phyloP scores from a whole-genome alignment of 345 rosid species.

The Pseudoturritis turrita region DNA sequence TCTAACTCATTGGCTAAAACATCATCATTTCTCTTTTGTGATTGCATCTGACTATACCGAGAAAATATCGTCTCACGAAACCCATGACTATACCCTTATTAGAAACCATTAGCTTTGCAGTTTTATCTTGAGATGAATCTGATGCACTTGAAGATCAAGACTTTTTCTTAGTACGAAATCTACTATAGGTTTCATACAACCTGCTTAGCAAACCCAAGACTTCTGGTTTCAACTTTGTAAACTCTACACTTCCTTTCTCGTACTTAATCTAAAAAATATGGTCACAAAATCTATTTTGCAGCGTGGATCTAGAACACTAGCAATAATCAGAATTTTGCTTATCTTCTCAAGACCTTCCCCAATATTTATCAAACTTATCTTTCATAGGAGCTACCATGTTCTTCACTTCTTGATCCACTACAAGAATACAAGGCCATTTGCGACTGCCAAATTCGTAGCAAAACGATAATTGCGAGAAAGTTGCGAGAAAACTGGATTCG shows the following conservation, averaged over 20 bases:
- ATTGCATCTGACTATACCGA: not conserved
- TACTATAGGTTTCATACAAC: not conserved
- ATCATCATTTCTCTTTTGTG: not conserved
- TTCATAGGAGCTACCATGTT: not conserved
- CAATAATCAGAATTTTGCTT: not conserved
- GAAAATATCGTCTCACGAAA: not conserved
- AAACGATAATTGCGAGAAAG: too few relatives aligned
- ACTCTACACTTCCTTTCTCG: too few relatives aligned
- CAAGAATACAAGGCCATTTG: too few relatives aligned
- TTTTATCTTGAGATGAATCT: not conserved
- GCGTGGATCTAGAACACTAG: not conserved
- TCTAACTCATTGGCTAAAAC: too few relatives aligned
- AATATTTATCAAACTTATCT: not conserved
- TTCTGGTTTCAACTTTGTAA: too few relatives aligned
- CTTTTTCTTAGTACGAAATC: not conserved
- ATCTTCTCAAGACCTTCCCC: not conserved
- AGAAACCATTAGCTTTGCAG: not conserved
- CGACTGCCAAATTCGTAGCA: too few relatives aligned
- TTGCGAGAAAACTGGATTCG: too few relatives aligned
- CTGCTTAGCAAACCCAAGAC: not conserved
- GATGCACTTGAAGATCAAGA: not conserved
- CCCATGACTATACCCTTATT: not conserved
- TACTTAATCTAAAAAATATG: not conserved
- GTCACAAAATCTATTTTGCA: not conserved
- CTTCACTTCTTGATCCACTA: not conserved